A percentile compares a stretch with the other conserved stretches of the same genome.
These are phyloP conservation scores for Vitis hybrid DNA, from an alignment of 177 flowering plant genomes.

Conservation along the genomic window DNA sequence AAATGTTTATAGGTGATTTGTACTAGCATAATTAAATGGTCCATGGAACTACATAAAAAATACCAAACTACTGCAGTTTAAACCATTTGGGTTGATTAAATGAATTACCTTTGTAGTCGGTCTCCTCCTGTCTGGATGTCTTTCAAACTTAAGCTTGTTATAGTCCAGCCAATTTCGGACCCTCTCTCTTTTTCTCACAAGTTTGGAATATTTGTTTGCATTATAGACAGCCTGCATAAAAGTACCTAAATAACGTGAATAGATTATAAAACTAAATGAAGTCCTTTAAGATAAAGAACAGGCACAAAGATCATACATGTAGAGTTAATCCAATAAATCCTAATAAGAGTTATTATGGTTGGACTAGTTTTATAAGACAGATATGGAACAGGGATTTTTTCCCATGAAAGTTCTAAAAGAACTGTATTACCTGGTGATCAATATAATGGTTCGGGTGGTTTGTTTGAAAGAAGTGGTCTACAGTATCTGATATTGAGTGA, in stretches of 20 bases:
- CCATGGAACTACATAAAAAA: background rate
- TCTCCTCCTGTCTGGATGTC: constrained; percentile 70
- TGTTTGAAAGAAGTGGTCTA: constrained; percentile 74
- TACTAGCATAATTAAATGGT: no score
- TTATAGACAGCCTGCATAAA: constrained; percentile 76
- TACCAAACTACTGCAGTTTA: no score
- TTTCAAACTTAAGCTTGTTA: constrained; percentile 77
- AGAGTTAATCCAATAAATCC: background rate
- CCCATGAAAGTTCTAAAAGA: background rate
- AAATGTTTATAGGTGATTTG: no score
- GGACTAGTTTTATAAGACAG: no score
- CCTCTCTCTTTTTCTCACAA: constrained; percentile 65
- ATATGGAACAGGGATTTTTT: no score
- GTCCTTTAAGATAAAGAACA: background rate
- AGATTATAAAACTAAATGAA: background rate
- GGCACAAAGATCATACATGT: background rate
- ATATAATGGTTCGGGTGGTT: constrained; percentile 85
- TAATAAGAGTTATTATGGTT: no score
- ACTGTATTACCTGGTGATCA: constrained; percentile 72
- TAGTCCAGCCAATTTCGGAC: constrained; percentile 92
- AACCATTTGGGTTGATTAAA: background rate
- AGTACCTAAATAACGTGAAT: background rate
- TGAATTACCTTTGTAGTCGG: constrained; percentile 70
- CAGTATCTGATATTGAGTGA: constrained; percentile 68
- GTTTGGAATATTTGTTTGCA: constrained; percentile 87